These are phyloP conservation scores for Zizania palustris DNA, from an alignment of 202 grass and related monocot genomes.

Conservation along the genomic window DNA sequence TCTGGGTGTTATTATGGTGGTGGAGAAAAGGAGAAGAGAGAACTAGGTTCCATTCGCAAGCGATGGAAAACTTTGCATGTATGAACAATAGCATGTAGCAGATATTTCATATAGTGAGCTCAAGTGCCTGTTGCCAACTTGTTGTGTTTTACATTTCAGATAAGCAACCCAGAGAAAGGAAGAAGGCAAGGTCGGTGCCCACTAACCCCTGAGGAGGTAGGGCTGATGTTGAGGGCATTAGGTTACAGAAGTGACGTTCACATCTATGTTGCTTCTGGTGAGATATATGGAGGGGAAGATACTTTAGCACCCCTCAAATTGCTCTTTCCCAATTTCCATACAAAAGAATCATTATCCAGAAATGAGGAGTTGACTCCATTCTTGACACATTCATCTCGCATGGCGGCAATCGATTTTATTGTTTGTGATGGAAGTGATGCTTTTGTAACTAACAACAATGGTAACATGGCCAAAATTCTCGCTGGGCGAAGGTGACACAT, in stretches of 20 bases:
- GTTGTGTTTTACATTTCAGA: constrained; percentile 47
- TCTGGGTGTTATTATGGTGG: constrained; percentile 98
- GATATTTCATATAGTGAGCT: constrained; percentile 20
- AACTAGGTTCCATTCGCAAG: constrained; percentile 80
- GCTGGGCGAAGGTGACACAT: constrained; percentile 75
- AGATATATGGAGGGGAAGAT: constrained; percentile 86
- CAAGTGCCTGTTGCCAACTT: constrained; percentile 30
- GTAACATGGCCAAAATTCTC: constrained; percentile 95
- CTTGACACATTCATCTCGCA: constrained; percentile 69
- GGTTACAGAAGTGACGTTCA: constrained; percentile 72
- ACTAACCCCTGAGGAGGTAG: constrained; percentile 92
- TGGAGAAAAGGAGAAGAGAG: constrained; percentile 89
- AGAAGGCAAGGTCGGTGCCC: constrained; percentile 89
- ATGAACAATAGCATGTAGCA: constrained; percentile 19
- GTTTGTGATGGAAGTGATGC: constrained; percentile 95
- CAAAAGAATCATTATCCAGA: constrained; percentile 86
- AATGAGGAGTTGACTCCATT: constrained; percentile 74
- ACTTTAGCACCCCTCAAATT: constrained; percentile 79
- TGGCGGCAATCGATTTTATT: constrained; percentile 96
- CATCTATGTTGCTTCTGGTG: constrained; percentile 94
- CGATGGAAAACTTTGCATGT: constrained; percentile 93
- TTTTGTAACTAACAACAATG: constrained; percentile 97
- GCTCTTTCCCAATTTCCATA: constrained; percentile 93
- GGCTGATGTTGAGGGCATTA: constrained; percentile 80
- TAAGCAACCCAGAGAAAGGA: constrained; percentile 84